A percentile compares a stretch with the other conserved stretches of the same genome.
Evolutionary conservation across 75 land plant genomes (phyloP).

Genomic region (Isoetes taiwanensis): DNA sequence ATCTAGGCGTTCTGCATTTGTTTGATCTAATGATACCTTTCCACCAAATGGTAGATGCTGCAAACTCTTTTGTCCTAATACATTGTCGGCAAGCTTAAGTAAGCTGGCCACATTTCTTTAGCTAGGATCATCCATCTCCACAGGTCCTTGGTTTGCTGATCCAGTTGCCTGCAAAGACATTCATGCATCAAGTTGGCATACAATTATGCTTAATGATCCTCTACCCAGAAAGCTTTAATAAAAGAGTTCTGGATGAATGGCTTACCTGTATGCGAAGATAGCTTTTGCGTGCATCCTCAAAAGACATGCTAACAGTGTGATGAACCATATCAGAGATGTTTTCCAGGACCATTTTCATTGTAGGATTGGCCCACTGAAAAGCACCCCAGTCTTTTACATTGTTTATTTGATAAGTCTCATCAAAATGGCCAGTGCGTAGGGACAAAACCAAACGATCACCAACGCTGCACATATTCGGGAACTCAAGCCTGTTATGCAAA

Average conservation of each 20-base stretch:
- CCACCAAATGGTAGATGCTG: conserved; percentile 82
- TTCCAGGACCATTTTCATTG: conserved; percentile 52
- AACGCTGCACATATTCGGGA: conserved; percentile 58
- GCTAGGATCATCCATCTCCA: conserved; percentile 27
- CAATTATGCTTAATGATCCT: no score
- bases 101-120: conserved; percentile 43
- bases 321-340: conserved; percentile 88
- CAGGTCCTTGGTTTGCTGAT: conserved; percentile 9
- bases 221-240: no score
- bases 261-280: conserved; percentile 81
- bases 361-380: conserved; percentile 36
- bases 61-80: conserved; percentile 42
- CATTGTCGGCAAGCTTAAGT: conserved; percentile 27
- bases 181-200: no score
- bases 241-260: no score
- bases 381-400: conserved; percentile 39
- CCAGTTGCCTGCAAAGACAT: conserved; percentile 31
- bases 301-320: conserved; percentile 65
- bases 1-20: conserved; percentile 52
- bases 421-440: conserved; percentile 59
- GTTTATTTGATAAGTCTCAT: conserved; percentile 19
- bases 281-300: conserved; percentile 42
- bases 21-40: conserved; percentile 39
- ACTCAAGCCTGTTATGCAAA: conserved; percentile 68
- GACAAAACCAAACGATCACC: conserved; percentile 74